Base-by-base conservation (phyloP, 176 grass and related monocot species). In the Eremochloa ophiuroides region DNA sequence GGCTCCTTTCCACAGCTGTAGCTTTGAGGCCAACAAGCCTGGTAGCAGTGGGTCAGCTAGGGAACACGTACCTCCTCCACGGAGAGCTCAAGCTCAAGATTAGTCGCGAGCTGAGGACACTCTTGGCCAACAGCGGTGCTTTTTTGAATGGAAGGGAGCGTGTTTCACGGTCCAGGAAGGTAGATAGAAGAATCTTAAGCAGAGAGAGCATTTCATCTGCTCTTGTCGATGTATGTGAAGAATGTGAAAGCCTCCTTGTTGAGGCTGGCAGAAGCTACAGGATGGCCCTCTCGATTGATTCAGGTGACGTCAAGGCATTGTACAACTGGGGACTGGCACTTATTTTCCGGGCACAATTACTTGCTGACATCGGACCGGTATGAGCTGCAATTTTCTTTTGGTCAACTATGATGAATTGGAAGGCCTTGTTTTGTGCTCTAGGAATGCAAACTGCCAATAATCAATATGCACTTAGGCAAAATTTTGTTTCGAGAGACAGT, bases 301-400 rank as follows among this genome's bases (percentile, higher is more conserved):
- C 85, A 0, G 82, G 29, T 77, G 95, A 98, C 0, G 75, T 81
- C 82, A 94, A 94, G 82, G 90, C 92, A 14, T 83, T 98, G 72
- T 93, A 98, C 70, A 98, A 94, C 58, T 98, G 92, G 95, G 92
- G 95, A 13, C 79, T 94, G 38, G 92, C 92, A 8, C 90, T 98
- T 39, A 93, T 83, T 59, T 91, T 89, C 34, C 95, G 88, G 62
- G 95, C 86, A 10, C 92, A 98, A 55, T 83, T 98, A 76, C 91
- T 98, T 84, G 86, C 92, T 16, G 95, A 98, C 84, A 93, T 98
- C 18, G 95, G 95, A 89, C 92, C 95, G 76, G 95, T 98, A 94
- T 91, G 92, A 44, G 53, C 62, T 73, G 56, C 16, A 4, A 62
- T 33, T 17, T 51, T 4, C 53, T 0, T 51, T 66, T 44, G 2